Evolutionary conservation across 148 eudicot species (phyloP).

Genomic region (Bassia scoparia): DNA sequence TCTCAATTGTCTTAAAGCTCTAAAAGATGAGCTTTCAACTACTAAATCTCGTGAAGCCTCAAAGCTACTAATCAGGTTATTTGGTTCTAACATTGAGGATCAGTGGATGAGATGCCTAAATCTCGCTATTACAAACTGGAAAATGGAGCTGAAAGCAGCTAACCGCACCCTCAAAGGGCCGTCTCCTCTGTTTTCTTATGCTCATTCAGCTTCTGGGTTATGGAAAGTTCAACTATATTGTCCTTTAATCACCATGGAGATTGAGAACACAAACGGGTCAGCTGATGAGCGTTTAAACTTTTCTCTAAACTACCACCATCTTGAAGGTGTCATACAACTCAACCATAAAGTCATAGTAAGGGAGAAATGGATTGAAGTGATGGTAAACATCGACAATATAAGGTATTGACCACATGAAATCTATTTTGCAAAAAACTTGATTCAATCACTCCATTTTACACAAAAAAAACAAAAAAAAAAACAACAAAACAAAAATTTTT

Average conservation of each 20-base stretch:
- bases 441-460: neutral
- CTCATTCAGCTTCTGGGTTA: conserved; percentile 51
- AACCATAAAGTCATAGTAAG: conserved; percentile 27
- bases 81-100: conserved; percentile 66
- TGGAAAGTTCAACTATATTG: conserved; percentile 89
- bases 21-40: conserved; percentile 49
- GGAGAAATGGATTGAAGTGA: conserved; percentile 61
- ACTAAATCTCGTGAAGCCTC: conserved; percentile 36
- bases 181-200: conserved; percentile 63
- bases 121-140: conserved; percentile 84
- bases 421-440: neutral
- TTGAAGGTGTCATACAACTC: conserved; percentile 49
- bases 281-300: conserved; percentile 60
- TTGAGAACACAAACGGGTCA: conserved; percentile 45
- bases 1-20: conserved; percentile 35
- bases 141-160: conserved; percentile 36
- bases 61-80: conserved; percentile 45
- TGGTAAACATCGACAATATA: conserved; percentile 65
- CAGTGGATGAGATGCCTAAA: conserved; percentile 76
- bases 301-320: conserved; percentile 66
- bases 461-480: neutral
- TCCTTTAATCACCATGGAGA: conserved; percentile 82
- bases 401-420: conserved; percentile 39
- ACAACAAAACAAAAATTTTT: too few relatives aligned
- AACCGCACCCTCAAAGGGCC: conserved; percentile 43